Evolutionary conservation across 225 moss, liverwort and hornwort genomes (phyloP).

Genomic region (Ulota crispa): DNA sequence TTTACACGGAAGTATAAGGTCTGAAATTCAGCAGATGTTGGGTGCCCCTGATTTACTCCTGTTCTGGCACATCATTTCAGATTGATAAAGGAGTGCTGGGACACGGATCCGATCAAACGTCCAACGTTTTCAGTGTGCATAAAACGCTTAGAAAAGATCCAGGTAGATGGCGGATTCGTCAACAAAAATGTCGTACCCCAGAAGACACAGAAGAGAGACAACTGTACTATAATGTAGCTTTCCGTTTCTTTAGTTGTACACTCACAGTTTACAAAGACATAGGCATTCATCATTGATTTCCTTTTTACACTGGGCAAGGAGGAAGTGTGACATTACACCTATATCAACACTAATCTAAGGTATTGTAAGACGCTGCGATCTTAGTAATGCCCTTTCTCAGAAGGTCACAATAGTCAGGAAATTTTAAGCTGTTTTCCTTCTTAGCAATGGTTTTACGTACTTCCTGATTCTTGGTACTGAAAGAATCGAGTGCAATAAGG

Average conservation of each 20-base stretch:
- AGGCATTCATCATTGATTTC: conserved; percentile 34
- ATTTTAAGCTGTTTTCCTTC: background rate
- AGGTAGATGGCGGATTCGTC: conserved; percentile 36
- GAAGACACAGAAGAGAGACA: conserved; percentile 34
- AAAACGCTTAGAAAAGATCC: conserved; percentile 59
- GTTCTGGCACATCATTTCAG: conserved; percentile 33
- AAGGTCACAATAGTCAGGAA: conserved; percentile 11
- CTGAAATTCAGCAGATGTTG: background rate
- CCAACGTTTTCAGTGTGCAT: conserved; percentile 65
- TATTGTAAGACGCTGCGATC: conserved; percentile 18
- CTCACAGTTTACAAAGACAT: conserved; percentile 21
- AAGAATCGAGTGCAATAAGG: conserved; percentile 19
- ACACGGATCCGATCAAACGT: conserved; percentile 57
- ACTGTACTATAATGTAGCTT: conserved; percentile 47
- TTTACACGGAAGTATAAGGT: conserved; percentile 3
- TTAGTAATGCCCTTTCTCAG: conserved; percentile 11
- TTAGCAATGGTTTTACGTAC: background rate
- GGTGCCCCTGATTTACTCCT: conserved; percentile 1
- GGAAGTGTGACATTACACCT: conserved; percentile 23
- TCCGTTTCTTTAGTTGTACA: conserved; percentile 19
- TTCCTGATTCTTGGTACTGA: conserved; percentile 14
- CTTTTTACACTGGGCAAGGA: conserved; percentile 7
- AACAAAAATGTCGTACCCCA: background rate
- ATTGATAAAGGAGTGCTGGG: conserved; percentile 81
- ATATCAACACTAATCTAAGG: conserved; percentile 9